phyloP scores from a whole-genome alignment of 2,329 filamentous ascomycete genomes.

The Penicillium sp. region DNA sequence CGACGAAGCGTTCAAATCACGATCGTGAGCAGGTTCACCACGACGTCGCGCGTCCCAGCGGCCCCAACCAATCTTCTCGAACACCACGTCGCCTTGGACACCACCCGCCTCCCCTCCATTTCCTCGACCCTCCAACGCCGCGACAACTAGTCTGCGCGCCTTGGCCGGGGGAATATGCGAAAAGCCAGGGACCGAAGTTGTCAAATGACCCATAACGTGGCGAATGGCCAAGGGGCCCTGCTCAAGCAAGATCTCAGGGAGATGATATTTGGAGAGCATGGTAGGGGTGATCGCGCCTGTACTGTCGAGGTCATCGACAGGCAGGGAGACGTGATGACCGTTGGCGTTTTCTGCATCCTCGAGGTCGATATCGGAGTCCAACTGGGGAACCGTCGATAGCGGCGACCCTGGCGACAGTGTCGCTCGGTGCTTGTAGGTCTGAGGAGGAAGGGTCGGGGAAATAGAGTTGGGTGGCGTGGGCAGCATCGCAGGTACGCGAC shows the following conservation, averaged over 20 bases:
- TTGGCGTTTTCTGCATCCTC: slow-evolving; percentile 62
- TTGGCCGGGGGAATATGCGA: slow-evolving; percentile 84
- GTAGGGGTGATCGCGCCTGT: slow-evolving; percentile 78
- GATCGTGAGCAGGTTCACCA: slow-evolving; percentile 53
- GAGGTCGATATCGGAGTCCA: slow-evolving; percentile 86
- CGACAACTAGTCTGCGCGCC: slow-evolving; percentile 87
- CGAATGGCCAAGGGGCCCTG: slow-evolving; percentile 92
- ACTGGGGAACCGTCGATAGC: slow-evolving; percentile 48
- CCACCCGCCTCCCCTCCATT: slow-evolving; percentile 54
- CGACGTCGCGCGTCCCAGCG: slow-evolving; percentile 83
- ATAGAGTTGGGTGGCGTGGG: slow-evolving; percentile 95
- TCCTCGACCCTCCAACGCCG: slow-evolving; percentile 78
- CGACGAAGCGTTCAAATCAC: slow-evolving; percentile 42
- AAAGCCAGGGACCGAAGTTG: slow-evolving; percentile 89
- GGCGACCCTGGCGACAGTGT: slow-evolving; percentile 38
- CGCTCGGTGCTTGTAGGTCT: slow-evolving; percentile 68
- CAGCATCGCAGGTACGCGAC: slow-evolving; percentile 50
- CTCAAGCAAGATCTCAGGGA: slow-evolving; percentile 84
- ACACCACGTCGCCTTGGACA: slow-evolving; percentile 58
- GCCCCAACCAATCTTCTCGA: slow-evolving; percentile 96
- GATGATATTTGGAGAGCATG: slow-evolving; percentile 83
- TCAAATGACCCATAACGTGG: slow-evolving; percentile 92
- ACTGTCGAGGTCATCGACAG: slow-evolving; percentile 59
- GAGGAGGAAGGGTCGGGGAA: slow-evolving; percentile 80
- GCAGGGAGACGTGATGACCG: slow-evolving; percentile 39